Conservation (phyloP, 2,329 filamentous ascomycete species). For the Claviceps cyperi region DNA sequence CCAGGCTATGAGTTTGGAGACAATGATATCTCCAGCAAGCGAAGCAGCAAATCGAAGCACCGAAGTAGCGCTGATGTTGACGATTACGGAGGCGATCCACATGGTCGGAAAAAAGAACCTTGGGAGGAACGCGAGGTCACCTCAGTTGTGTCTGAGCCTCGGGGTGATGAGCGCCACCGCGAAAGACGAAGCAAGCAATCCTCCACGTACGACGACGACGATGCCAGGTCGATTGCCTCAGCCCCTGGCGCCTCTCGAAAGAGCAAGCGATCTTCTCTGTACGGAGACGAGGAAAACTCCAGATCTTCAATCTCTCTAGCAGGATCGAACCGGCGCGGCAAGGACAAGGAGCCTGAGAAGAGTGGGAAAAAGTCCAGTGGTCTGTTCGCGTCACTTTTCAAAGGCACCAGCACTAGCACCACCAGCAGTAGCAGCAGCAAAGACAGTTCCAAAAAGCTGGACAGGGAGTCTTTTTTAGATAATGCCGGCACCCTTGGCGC, state of each 20-base stretch:
- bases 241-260: constrained; percentile 6
- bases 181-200: constrained; percentile 18
- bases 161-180: constrained; percentile 16
- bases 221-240: constrained; percentile 27
- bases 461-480: constrained; percentile 53
- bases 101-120: constrained; percentile 24
- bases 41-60: constrained; percentile 26
- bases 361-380: constrained; percentile 23
- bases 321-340: constrained; percentile 21
- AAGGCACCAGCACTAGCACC: constrained; percentile 22
- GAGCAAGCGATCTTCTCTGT: constrained; percentile 16
- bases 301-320: constrained; percentile 18
- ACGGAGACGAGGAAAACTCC: constrained; percentile 32
- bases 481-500: constrained; percentile 55
- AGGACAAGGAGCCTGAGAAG: constrained; percentile 21
- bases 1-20: constrained; percentile 24
- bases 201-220: constrained; percentile 25
- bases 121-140: constrained; percentile 32
- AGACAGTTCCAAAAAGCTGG: constrained; percentile 7
- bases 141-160: constrained; percentile 34
- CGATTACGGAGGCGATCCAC: constrained; percentile 21
- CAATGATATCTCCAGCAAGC: constrained; percentile 20
- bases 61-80: constrained; percentile 20
- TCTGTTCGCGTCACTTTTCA: constrained; percentile 36
- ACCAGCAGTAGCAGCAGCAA: constrained; percentile 23